Evolutionary conservation across 768 basidiomycete genomes (phyloP).

Genomic region (Mrakia hoshinonis): DNA sequence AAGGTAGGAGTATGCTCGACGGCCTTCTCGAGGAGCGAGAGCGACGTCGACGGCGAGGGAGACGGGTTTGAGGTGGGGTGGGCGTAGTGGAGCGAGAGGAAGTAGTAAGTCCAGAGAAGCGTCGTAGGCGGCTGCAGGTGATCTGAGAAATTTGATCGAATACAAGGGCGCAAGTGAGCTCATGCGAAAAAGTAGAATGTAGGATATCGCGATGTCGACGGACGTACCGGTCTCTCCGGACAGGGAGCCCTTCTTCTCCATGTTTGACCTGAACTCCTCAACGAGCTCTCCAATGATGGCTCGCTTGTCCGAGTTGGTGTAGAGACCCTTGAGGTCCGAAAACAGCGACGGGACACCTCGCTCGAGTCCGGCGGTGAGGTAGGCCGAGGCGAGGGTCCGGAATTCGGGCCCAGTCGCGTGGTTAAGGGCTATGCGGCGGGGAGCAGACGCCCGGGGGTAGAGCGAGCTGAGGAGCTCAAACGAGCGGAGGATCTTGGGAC

Average conservation of each 20-base stretch:
- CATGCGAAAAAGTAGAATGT: not conserved
- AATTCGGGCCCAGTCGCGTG: constrained; percentile 63
- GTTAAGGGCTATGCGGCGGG: constrained; percentile 63
- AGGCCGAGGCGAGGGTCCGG: constrained; percentile 53
- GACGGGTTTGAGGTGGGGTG: constrained; percentile 41
- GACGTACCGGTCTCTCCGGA: constrained; percentile 25
- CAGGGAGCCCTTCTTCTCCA: constrained; percentile 27
- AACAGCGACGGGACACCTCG: constrained; percentile 92
- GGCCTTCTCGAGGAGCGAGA: constrained; percentile 58
- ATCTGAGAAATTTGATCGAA: not conserved
- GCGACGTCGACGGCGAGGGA: constrained; percentile 43
- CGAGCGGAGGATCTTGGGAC: constrained; percentile 50
- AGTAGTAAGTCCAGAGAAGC: constrained; percentile 92
- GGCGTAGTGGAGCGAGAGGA: constrained; percentile 81
- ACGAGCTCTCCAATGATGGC: constrained; percentile 60
- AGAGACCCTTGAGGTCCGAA: constrained; percentile 79
- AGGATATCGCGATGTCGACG: not conserved
- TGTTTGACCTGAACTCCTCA: constrained; percentile 46
- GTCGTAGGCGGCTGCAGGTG: constrained; percentile 58
- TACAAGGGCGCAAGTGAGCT: not conserved
- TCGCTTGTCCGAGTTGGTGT: constrained; percentile 58
- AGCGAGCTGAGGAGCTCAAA: constrained; percentile 56
- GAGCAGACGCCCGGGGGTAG: constrained; percentile 60
- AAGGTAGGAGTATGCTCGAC: constrained; percentile 82
- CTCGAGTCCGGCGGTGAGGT: constrained; percentile 59